Conservation (phyloP, 306 rosid species). For the Quercus mongolica region DNA sequence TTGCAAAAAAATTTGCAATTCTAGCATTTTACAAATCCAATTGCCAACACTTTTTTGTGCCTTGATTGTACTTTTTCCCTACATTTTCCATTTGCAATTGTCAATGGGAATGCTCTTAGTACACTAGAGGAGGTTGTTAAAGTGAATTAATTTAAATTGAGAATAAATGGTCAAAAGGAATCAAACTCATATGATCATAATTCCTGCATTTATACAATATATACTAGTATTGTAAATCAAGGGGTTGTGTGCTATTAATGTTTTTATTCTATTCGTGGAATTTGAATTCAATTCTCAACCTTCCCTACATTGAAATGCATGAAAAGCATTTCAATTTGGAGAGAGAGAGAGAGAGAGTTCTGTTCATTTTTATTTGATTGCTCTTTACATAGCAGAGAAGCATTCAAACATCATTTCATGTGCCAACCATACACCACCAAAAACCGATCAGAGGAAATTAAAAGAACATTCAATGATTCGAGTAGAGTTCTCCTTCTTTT, state of each 20-base stretch:
- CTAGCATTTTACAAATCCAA: too few relatives aligned
- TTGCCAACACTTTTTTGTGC: too few relatives aligned
- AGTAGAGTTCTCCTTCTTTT: constrained; percentile 2
- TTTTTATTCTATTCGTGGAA: constrained; percentile 38
- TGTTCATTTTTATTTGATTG: constrained; percentile 18
- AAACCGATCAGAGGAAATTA: constrained; percentile 33
- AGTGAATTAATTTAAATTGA: too few relatives aligned
- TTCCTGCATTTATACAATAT: background rate
- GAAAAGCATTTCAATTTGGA: constrained; percentile 55
- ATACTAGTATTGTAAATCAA: background rate
- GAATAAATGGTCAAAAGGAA: background rate
- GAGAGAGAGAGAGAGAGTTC: background rate
- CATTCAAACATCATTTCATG: constrained; percentile 49
- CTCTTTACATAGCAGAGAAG: constrained; percentile 39
- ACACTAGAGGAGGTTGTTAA: background rate
- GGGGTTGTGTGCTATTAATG: constrained; percentile 7
- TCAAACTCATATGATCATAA: background rate
- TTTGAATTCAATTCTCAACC: constrained; percentile 63
- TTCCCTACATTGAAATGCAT: constrained; percentile 54
- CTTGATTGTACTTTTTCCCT: too few relatives aligned
- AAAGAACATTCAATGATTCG: constrained; percentile 26
- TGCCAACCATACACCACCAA: constrained; percentile 60
- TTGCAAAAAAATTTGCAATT: too few relatives aligned
- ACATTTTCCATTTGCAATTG: too few relatives aligned
- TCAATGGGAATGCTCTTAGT: background rate